phyloP scores from a whole-genome alignment of 768 basidiomycete genomes.

The Boletus edulis region DNA sequence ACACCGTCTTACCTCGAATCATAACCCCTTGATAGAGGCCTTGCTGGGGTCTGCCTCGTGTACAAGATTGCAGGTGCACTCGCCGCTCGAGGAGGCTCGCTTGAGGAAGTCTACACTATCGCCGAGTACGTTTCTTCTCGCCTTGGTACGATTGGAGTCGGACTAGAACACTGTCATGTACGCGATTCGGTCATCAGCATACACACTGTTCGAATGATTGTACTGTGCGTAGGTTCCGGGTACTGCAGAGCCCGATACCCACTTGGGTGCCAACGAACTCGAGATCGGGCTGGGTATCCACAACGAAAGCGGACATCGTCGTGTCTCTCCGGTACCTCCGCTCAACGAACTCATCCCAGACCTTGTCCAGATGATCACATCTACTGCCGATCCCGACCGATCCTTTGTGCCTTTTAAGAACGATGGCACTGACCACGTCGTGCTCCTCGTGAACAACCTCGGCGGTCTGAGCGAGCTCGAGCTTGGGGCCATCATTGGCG shows the following conservation, averaged over 20 bases:
- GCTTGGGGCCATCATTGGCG: slow-evolving; percentile 63
- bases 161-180: slow-evolving; percentile 88
- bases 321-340: slow-evolving; percentile 68
- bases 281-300: slow-evolving; percentile 93
- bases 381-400: slow-evolving; percentile 72
- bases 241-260: slow-evolving; percentile 55
- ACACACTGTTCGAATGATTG: background rate
- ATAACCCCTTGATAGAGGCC: slow-evolving; percentile 48
- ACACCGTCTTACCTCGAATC: too few relatives aligned
- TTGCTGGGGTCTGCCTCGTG: slow-evolving; percentile 78
- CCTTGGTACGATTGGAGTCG: slow-evolving; percentile 81
- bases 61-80: slow-evolving; percentile 92
- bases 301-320: slow-evolving; percentile 78
- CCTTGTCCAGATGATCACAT: slow-evolving; percentile 67
- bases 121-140: slow-evolving; percentile 66
- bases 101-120: slow-evolving; percentile 65
- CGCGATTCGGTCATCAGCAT: background rate
- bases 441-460: slow-evolving; percentile 84
- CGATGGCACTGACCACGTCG: slow-evolving; percentile 62
- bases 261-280: slow-evolving; percentile 61
- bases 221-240: slow-evolving; percentile 62
- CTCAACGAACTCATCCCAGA: slow-evolving; percentile 67
- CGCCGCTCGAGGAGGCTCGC: slow-evolving; percentile 60
- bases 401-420: slow-evolving; percentile 72
- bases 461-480: slow-evolving; percentile 86